These are phyloP conservation scores for Aspergillus sp. DNA, from an alignment of 2,329 filamentous ascomycete genomes.

Conservation along the genomic window DNA sequence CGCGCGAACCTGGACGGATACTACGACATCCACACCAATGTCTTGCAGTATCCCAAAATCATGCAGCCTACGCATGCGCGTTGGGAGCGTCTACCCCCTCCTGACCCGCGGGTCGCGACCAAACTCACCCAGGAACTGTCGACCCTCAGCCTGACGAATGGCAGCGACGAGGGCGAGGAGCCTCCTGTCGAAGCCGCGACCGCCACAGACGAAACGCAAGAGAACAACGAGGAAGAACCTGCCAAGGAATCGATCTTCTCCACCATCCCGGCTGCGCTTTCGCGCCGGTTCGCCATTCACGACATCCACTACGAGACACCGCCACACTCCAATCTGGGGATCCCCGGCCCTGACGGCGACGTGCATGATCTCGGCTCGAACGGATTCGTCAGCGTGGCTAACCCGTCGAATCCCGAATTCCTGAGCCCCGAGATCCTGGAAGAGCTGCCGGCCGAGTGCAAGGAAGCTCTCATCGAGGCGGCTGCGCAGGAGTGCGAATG, in stretches of 20 bases:
- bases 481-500: constrained; percentile 66
- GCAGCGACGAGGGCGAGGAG: constrained; percentile 21
- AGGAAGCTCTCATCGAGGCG: constrained; percentile 69
- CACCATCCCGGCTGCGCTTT: constrained; percentile 56
- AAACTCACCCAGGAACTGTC: constrained; percentile 36
- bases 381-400: constrained; percentile 37
- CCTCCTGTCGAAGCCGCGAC: constrained; percentile 1
- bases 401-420: constrained; percentile 37
- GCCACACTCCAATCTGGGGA: constrained; percentile 56
- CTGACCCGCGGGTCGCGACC: constrained; percentile 30
- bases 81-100: constrained; percentile 68
- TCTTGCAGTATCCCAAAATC: constrained; percentile 79
- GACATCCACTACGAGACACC: constrained; percentile 62
- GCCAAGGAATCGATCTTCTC: constrained; percentile 46
- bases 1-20: constrained; percentile 70
- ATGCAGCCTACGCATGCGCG: constrained; percentile 88
- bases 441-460: constrained; percentile 55
- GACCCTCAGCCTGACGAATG: constrained; percentile 35
- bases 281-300: constrained; percentile 62
- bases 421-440: constrained; percentile 42
- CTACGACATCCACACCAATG: constrained; percentile 93
- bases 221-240: constrained; percentile 6
- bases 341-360: constrained; percentile 53
- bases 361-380: constrained; percentile 43
- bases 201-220: constrained; percentile 7